Base-by-base conservation (phyloP, 2,329 filamentous ascomycete species). In the Arthroderma sp. region DNA sequence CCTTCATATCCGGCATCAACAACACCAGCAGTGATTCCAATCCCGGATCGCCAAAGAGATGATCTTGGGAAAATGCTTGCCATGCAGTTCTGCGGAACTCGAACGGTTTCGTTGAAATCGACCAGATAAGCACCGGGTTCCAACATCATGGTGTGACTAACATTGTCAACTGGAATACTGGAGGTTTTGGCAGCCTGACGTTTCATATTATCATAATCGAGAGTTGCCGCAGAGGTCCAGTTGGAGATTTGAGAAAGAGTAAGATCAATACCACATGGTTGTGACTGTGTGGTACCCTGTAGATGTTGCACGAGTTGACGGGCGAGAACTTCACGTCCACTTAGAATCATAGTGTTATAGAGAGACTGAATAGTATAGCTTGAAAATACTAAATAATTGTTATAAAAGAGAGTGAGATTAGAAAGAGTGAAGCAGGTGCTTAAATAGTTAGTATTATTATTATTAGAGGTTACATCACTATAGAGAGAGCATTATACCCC, bases 1-100 rank as follows among this genome's bases (percentile, higher is more conserved):
- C 67, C 67, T 32, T 63, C 52, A 48, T 69, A 70, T 3, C 66
- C 67, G 22, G 57, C 57, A 49, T 70, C 66, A 38, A 68, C 56
- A 3, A 68, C 64, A 1, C 67, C 66, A 6, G 65, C 62, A 32
- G 44, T 50, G 9, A 69, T 44, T 1, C 53, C 38, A 0, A 59
- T 61, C 0, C 67, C 65, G 7, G 62, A 67, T 2, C 66, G 52
- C 48, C 58, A 70, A 2, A 70, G 52, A 2, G 65, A 68, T 8
- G 57, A 61, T 27, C 67, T 50, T 1, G 58, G 53, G 7, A 64
- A 64, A 3, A 69, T 46, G 34, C 57, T 56, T 0, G 56, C 66
- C 66, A 69, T 68, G 44, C 54, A 53, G 48, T 66, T 53, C 0
- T 56, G 54, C 7, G 65, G 66, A 22, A 68, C 56, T 3, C 54